Evolutionary conservation across 2,329 filamentous ascomycete genomes (phyloP), one percentile per base, ranked within the genome.

Genomic region (Ophiostoma perfectum): DNA sequence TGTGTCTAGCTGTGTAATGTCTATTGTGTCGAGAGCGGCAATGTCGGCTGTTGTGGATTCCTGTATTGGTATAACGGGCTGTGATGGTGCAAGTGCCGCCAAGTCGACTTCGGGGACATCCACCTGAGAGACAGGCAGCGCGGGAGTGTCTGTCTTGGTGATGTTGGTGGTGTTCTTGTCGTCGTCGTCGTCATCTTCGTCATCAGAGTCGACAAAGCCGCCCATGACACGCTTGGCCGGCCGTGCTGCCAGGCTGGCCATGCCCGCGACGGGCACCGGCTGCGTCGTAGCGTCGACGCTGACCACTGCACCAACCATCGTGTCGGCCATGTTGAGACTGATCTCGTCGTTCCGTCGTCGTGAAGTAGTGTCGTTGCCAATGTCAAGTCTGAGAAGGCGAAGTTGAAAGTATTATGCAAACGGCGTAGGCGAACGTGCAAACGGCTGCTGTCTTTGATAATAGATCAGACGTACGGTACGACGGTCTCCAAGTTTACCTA

Each of bases 151-250:
- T 42, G 4, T n/a, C 5, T 39, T n/a, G 16, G 58, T 41, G 6
- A 12, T 7, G 14, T 14, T n/a, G 14, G 14, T 18, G 58, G 5
- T 38, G 49, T 64, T n/a, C 16, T 36, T n/a, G 64, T 69, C 14
- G 6, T 2, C 45, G 6, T 3, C 9, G 42, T 49, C 14, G 39
- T 9, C 64, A 1, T 68, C 67, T 7, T 44, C 55, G 12, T 68
- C 27, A 27, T 71, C 71, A 16, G 69, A 69, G 58, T 71, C 71
- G 49, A 72, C 52, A 47, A 72, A 72, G 5, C 71, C 71, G 66
- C 70, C 71, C 4, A 72, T 5, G 5, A 65, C 62, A 7, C 65
- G 67, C 58, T 55, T 66, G 8, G 36, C 12, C 66, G 11, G 62
- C 55, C 62, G 66, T 27, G 8, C 12, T 58, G 52, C 41, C 8